Percentiles rank a stretch among this genome's conserved stretches.
Evolutionary conservation across 2,329 filamentous ascomycete species (phyloP).

Genomic region (Didymella pinodella): DNA sequence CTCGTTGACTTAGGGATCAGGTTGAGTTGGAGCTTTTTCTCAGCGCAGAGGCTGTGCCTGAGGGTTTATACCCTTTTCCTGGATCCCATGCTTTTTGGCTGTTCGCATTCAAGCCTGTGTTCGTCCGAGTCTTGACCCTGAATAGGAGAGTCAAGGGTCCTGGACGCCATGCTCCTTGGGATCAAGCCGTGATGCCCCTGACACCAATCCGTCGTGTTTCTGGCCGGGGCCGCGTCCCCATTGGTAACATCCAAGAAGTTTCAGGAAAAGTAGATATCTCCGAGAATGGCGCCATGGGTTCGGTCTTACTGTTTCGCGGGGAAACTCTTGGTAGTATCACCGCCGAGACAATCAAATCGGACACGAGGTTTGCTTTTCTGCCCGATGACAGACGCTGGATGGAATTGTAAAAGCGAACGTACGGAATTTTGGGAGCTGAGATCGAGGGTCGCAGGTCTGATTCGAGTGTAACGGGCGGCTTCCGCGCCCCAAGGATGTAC

Average conservation of each 20-base stretch:
- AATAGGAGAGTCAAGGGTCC: neutral
- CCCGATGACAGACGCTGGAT: too few relatives aligned
- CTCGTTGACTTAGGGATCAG: neutral
- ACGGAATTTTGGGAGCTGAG: too few relatives aligned
- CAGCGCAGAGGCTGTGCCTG: neutral
- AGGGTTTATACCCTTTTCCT: constrained; percentile 4
- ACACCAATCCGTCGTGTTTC: neutral
- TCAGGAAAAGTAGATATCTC: constrained; percentile 10
- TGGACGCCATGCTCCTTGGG: too few relatives aligned
- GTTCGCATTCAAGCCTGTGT: neutral
- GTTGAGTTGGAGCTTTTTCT: neutral
- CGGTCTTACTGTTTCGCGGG: neutral
- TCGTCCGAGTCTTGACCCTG: neutral
- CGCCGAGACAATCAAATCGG: neutral
- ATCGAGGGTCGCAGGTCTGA: neutral
- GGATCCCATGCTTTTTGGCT: neutral
- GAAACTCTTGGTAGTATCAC: neutral
- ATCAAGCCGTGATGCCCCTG: too few relatives aligned
- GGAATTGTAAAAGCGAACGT: neutral
- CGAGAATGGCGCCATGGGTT: constrained; percentile 8
- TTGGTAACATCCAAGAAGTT: constrained; percentile 1
- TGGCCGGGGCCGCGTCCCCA: neutral
- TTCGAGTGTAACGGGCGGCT: constrained; percentile 1
- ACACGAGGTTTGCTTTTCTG: neutral
- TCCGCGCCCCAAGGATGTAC: neutral